Evolutionary conservation across 768 basidiomycete genomes (phyloP).

Genomic region (Myochromella boudieri): DNA sequence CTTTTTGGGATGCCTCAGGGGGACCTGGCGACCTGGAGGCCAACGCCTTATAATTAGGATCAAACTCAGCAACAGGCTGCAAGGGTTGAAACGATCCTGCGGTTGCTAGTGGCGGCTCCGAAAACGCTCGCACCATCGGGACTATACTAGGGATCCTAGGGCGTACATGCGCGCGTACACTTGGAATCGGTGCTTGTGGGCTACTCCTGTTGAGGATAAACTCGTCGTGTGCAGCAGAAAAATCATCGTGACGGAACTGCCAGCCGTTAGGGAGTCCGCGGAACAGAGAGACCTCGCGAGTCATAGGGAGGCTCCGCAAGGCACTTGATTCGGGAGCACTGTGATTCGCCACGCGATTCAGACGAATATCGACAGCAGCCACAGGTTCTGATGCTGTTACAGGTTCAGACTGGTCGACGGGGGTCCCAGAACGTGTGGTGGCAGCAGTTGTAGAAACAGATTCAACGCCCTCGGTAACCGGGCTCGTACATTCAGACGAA

Average conservation of each 20-base stretch:
- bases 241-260: constrained; percentile 41
- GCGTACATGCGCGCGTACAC: constrained; percentile 17
- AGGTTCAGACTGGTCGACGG: not conserved
- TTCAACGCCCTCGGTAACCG: not conserved
- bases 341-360: constrained; percentile 10
- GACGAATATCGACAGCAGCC: not conserved
- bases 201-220: constrained; percentile 11
- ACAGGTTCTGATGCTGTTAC: not conserved
- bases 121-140: constrained; percentile 27
- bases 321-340: constrained; percentile 10
- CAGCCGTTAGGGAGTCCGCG: constrained; percentile 48
- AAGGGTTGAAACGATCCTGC: not conserved
- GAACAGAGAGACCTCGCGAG: constrained; percentile 47
- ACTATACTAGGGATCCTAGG: constrained; percentile 41
- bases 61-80: constrained; percentile 23
- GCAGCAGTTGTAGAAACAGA: not conserved
- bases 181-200: constrained; percentile 3
- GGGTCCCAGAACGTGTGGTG: not conserved
- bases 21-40: no score
- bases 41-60: no score
- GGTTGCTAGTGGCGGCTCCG: constrained; percentile 4
- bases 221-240: constrained; percentile 29
- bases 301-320: constrained; percentile 32
- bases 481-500: not conserved
- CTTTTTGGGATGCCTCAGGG: no score